A percentile compares a stretch with the other conserved stretches of the same genome.
Conservation (phyloP, 1,284 basidiomycete genomes). For the Cryptococcus deneoformans region DNA sequence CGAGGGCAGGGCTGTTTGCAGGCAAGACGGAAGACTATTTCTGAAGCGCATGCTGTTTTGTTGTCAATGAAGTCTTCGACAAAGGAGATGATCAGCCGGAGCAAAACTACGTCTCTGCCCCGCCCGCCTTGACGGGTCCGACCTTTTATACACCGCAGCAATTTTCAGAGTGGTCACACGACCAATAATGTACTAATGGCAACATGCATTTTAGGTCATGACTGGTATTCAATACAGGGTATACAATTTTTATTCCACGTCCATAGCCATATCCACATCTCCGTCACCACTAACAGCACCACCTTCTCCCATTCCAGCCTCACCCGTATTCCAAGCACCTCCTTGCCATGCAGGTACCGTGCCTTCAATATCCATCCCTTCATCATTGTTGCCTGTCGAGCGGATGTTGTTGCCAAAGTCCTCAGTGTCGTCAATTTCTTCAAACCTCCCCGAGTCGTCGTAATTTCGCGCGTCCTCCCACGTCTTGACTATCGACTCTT, state of each 20-base stretch:
- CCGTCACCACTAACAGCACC: slow-evolving; percentile 1
- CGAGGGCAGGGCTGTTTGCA: neutral
- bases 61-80: too few species aligned
- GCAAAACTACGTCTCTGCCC: neutral
- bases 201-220: neutral
- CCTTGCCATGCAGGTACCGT: neutral
- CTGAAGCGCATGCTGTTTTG: too few species aligned
- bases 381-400: neutral
- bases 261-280: slow-evolving; percentile 22
- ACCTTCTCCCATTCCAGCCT: neutral
- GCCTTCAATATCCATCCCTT: slow-evolving; percentile 8
- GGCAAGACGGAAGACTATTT: neutral
- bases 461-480: slow-evolving; percentile 16
- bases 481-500: slow-evolving; percentile 18
- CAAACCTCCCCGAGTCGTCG: slow-evolving; percentile 23
- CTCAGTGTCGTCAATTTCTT: slow-evolving; percentile 31
- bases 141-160: neutral
- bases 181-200: neutral
- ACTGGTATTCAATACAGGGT: neutral
- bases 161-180: slow-evolving; percentile 1
- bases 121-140: too few species aligned
- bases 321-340: neutral
- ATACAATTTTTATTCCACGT: neutral
- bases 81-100: neutral
- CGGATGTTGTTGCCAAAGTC: slow-evolving; percentile 1